Evolutionary conservation across 139 green algal genomes (phyloP).

Genomic region (Asterochloris erici): DNA sequence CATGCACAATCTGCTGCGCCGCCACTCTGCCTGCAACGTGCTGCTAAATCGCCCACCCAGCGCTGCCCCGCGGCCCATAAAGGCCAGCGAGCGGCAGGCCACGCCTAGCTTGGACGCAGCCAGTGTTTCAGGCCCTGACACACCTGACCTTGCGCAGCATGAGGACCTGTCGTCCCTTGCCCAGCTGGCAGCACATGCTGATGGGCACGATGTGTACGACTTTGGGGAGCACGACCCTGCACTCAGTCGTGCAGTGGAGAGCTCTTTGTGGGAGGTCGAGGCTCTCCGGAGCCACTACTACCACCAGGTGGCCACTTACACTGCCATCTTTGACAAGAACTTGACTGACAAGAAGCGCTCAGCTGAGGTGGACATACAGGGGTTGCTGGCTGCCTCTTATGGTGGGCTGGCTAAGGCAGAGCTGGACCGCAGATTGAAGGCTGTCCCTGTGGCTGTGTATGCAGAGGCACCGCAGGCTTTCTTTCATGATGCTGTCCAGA

Average conservation of each 20-base stretch:
- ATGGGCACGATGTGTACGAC: slow-evolving; percentile 58
- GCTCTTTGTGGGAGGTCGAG: slow-evolving; percentile 93
- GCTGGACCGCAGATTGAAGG: slow-evolving; percentile 62
- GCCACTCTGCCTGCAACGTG: slow-evolving; percentile 81
- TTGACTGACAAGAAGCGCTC: slow-evolving; percentile 71
- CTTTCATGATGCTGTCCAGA: slow-evolving; percentile 25
- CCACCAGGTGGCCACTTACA: slow-evolving; percentile 73
- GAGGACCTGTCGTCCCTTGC: too few relatives aligned
- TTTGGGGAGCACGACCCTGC: slow-evolving; percentile 58
- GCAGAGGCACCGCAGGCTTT: slow-evolving; percentile 30
- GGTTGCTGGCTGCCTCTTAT: slow-evolving; percentile 63
- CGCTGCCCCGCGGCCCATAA: not conserved
- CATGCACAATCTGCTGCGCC: slow-evolving; percentile 93
- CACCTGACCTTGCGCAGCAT: too few relatives aligned
- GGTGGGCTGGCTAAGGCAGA: slow-evolving; percentile 61
- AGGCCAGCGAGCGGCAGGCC: not conserved
- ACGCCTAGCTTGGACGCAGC: not conserved
- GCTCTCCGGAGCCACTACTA: slow-evolving; percentile 77
- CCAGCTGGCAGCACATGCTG: not conserved
- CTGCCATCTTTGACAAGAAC: slow-evolving; percentile 78
- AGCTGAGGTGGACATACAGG: slow-evolving; percentile 72
- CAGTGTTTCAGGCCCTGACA: too few relatives aligned
- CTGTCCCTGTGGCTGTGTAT: slow-evolving; percentile 57
- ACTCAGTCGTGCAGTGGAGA: slow-evolving; percentile 77
- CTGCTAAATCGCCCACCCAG: slow-evolving; percentile 72